Base-by-base conservation (phyloP, 2,329 filamentous ascomycete genomes). In the Epichloe amarillans region DNA sequence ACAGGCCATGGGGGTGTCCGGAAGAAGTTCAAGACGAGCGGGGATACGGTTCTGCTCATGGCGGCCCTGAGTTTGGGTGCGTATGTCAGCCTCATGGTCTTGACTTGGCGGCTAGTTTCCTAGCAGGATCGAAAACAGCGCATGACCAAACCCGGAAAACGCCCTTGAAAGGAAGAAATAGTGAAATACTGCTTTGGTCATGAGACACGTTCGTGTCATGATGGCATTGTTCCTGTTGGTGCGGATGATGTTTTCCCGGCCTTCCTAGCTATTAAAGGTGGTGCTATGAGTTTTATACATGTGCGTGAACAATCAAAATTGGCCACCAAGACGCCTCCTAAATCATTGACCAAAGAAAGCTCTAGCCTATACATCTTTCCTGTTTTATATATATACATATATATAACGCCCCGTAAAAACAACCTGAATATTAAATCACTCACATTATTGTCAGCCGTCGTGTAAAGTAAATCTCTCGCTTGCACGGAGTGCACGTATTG, bases 1-100 rank as follows among this genome's bases (percentile, higher is more conserved):
- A 60, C 59, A 14, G 49, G 48, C 8, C 64, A 64, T 46, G 68
- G 64, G 40, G 58, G 60, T 46, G 50, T 64, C 41, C 69, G 70
- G 23, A 73, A 66, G 61, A 80, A 75, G 61, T 84, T 84, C 57
- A 74, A 80, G 54, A 84, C 80, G 19, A 81, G 77, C 55, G 79
- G 80, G 26, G 80, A 82, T 60, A 81, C 76, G 48, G 79, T 84
- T 19, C 65, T 77, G 1, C 61, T 83, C 37, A 66, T 84, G 57
- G 79, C 77, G 2, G 56, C 62, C 8, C 61, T 84, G 54, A 83
- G 79, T 55, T 60, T 83, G 41, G 68, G 69, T 38, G 77, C 79
- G 4, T 83, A 84, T 62, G 58, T 76, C 6, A 73, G 71, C 37
- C 64, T 84, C 57, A 63, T 83, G 57, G 70, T 77, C 26, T 63